A percentile compares a stretch with the other conserved stretches of the same genome.
Conservation (phyloP, 768 basidiomycete species). For the Rhodotorula kratochvilovae region DNA sequence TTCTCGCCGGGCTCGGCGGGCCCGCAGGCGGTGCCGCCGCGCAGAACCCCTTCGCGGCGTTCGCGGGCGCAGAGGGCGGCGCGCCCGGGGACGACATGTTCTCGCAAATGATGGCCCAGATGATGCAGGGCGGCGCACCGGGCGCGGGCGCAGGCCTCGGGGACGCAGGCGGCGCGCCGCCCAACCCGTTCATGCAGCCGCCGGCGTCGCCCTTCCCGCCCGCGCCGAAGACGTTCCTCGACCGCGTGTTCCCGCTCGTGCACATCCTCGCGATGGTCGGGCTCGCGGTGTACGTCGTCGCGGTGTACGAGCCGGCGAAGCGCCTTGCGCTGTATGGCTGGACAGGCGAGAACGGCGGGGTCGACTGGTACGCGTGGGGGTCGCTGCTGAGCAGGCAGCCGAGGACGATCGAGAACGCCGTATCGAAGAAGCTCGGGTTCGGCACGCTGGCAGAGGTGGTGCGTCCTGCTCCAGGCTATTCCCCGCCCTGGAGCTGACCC, state of each 20-base stretch:
- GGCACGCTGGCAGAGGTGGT: conserved; percentile 30
- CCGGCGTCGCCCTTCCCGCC: conserved; percentile 15
- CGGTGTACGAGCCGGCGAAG: conserved; percentile 34
- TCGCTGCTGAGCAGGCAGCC: conserved; percentile 18
- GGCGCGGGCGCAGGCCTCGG: neutral
- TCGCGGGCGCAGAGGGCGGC: neutral
- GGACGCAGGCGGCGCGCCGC: neutral
- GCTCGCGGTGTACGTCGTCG: conserved; percentile 37
- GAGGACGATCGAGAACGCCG: neutral
- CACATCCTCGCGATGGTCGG: conserved; percentile 43
- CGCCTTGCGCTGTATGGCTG: conserved; percentile 29
- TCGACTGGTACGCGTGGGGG: conserved; percentile 42
- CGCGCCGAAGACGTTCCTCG: conserved; percentile 35
- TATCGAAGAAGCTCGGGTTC: conserved; percentile 15
- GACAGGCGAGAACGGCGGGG: conserved; percentile 11
- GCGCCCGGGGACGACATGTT: conserved; percentile 24
- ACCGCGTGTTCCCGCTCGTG: conserved; percentile 40
- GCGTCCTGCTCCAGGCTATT: conserved; percentile 4
- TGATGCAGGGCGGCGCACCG: conserved; percentile 9
- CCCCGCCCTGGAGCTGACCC: neutral
- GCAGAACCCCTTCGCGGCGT: conserved; percentile 2
- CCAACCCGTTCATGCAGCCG: conserved; percentile 10
- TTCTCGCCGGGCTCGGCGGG: neutral
- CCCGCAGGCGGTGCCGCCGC: neutral
- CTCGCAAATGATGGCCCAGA: conserved; percentile 36